Evolutionary conservation across 768 basidiomycete genomes (phyloP), one percentile per base, ranked within the genome.

Genomic region (Phanerochaete sordida): DNA sequence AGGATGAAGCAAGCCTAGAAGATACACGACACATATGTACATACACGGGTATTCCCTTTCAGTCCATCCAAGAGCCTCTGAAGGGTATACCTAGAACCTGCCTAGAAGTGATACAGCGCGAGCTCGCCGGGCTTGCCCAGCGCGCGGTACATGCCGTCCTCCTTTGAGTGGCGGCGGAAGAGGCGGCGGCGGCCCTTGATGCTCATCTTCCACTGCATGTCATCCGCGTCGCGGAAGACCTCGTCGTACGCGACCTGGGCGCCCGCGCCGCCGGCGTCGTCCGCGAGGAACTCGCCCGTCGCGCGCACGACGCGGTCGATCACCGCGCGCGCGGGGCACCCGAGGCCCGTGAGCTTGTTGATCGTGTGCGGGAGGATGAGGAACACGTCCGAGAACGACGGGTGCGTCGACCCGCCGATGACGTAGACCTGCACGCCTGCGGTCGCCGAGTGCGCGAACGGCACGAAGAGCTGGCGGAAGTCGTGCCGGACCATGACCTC

Each of bases 401-500:
- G 68, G 65, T 73, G 71, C 8, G 65, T 73, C n/a, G 70, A 62
- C n/a, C 73, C 71, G 50, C 58, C 58, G 58, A 59, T 59, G 11
- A 35, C 24, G 51, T 43, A 53, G 35, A 59, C 58, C 31, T 52
- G 51, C 24, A 51, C 3, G 24, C 23, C 33, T 19, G 35, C 35
- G 13, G 48, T 59, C 23, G 37, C 50, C 15, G 49, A 45, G 19
- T 57, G 59, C 19, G 70, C 58, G 3, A 69, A 62, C 37, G 76
- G 66, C 26, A 66, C 58, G 11, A 70, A 58, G 35, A 79, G 62
- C 23, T 70, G 65, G 9, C 47, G 23, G 61, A 74, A 79, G 52
- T 79, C 70, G 2, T 56, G 57, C 64, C 74, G 74, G 3, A 68
- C 64, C 1, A 73, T 72, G 61, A 76, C 77, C 27, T 77, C 77